Evolutionary conservation across 2,329 filamentous ascomycete species (phyloP).

Genomic region (Parasarocladium wereldwijsianum): DNA sequence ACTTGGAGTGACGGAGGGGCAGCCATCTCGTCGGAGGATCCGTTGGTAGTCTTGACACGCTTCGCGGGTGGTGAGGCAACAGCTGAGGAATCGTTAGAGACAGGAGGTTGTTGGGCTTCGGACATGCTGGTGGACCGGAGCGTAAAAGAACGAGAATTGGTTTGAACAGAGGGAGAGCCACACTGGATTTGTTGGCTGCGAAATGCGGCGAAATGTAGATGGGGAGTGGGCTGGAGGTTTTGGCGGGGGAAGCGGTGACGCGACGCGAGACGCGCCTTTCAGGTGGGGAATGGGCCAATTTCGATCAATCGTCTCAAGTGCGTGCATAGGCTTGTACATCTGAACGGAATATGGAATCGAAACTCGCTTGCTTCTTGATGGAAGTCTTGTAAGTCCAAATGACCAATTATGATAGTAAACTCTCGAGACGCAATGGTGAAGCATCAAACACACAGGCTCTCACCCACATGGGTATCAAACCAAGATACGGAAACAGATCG

Average conservation of each 20-base stretch:
- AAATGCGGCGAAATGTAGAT: too few relatives aligned
- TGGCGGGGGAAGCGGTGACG: constrained; percentile 11
- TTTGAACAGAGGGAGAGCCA: constrained; percentile 13
- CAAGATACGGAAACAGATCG: too few relatives aligned
- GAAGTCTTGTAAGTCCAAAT: too few relatives aligned
- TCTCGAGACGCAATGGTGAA: too few relatives aligned
- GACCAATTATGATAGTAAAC: background rate
- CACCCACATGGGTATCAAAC: too few relatives aligned
- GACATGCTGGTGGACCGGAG: constrained; percentile 7
- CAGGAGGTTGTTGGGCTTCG: constrained; percentile 12
- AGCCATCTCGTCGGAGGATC: constrained; percentile 17
- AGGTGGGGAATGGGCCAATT: constrained; percentile 16
- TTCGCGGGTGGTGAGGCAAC: constrained; percentile 64
- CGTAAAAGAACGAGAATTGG: constrained; percentile 1
- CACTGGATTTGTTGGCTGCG: constrained; percentile 13
- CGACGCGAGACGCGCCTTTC: too few relatives aligned
- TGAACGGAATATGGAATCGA: background rate
- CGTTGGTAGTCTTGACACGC: constrained; percentile 51
- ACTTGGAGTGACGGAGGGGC: constrained; percentile 55
- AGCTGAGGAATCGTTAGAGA: constrained; percentile 33
- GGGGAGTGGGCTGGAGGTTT: constrained; percentile 3
- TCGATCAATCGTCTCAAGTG: constrained; percentile 8
- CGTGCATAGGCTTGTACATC: constrained; percentile 8
- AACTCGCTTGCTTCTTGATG: background rate
- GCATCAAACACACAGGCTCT: too few relatives aligned